These are phyloP conservation scores for Phoma sp. DNA, from an alignment of 2,329 filamentous ascomycete genomes.

Conservation along the genomic window DNA sequence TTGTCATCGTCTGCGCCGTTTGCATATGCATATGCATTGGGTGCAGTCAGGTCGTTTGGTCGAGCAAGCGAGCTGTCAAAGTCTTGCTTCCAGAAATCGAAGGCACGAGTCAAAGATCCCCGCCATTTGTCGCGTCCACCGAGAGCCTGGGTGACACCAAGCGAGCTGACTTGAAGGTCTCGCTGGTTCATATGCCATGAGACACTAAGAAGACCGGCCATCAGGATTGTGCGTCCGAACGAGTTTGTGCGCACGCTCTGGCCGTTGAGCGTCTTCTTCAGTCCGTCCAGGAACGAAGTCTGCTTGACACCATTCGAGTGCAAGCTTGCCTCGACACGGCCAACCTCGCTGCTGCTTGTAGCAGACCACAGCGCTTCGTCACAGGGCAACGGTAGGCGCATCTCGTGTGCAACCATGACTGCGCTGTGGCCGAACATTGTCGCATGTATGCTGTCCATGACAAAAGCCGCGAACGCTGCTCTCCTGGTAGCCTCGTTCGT, in stretches of 20 bases:
- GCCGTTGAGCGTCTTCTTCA: constrained; percentile 88
- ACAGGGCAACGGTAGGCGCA: constrained; percentile 88
- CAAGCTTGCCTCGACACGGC: constrained; percentile 79
- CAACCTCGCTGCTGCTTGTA: constrained; percentile 84
- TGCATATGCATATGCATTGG: constrained; percentile 40
- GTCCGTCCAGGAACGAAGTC: constrained; percentile 85
- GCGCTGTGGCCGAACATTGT: constrained; percentile 98
- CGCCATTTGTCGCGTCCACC: constrained; percentile 93
- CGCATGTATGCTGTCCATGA: constrained; percentile 93
- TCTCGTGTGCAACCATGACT: constrained; percentile 96
- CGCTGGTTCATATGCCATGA: constrained; percentile 98
- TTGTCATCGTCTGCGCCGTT: constrained; percentile 63
- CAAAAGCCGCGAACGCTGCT: constrained; percentile 90
- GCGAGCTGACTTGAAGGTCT: constrained; percentile 87
- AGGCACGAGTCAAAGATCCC: constrained; percentile 80
- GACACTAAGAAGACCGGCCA: constrained; percentile 91
- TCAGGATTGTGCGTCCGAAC: constrained; percentile 90
- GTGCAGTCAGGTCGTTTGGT: constrained; percentile 46
- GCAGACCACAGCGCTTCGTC: constrained; percentile 94
- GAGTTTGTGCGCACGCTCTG: constrained; percentile 88
- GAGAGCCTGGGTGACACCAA: constrained; percentile 79
- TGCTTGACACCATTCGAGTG: constrained; percentile 82
- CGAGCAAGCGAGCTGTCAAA: constrained; percentile 83
- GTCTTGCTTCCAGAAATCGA: constrained; percentile 91
- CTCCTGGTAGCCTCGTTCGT: constrained; percentile 89